phyloP scores from a whole-genome alignment of 2,329 filamentous ascomycete species.

The Aspergillus awamori region DNA sequence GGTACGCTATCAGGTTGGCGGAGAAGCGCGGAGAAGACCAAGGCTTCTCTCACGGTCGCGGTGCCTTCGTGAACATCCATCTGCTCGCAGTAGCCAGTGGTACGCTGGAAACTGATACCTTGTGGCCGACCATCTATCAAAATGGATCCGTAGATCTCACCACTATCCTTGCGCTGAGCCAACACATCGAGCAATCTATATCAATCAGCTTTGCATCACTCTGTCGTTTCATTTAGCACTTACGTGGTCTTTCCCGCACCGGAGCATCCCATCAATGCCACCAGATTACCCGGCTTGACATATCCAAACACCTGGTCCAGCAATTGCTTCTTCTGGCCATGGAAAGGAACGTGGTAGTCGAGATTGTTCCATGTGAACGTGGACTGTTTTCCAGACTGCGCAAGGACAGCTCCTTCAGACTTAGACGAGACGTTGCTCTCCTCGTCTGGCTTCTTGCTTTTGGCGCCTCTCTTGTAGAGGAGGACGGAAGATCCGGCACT shows the following conservation, averaged over 20 bases:
- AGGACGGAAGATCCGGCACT: constrained; percentile 36
- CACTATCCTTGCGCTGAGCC: constrained; percentile 48
- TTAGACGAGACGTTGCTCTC: background rate
- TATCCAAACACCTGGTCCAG: constrained; percentile 68
- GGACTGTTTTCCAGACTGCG: constrained; percentile 65
- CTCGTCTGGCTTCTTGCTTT: constrained; percentile 22
- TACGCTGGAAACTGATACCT: constrained; percentile 52
- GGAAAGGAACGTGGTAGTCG: constrained; percentile 64
- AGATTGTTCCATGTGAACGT: constrained; percentile 82
- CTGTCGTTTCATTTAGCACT: constrained; percentile 2
- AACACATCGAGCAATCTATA: constrained; percentile 47
- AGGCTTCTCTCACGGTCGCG: constrained; percentile 65
- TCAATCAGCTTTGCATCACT: constrained; percentile 1
- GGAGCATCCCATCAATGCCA: constrained; percentile 79
- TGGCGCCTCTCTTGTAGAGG: constrained; percentile 37
- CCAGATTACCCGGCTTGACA: constrained; percentile 73
- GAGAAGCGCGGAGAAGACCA: constrained; percentile 65
- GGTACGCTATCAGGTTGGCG: constrained; percentile 60
- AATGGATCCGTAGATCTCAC: constrained; percentile 46
- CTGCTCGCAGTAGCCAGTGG: constrained; percentile 60
- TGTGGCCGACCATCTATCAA: constrained; percentile 48
- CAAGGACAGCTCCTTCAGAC: constrained; percentile 15
- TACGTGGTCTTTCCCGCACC: constrained; percentile 63
- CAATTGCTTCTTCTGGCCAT: constrained; percentile 50
- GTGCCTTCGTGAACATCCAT: constrained; percentile 67